Conservation (phyloP, 73 alveolate genomes). For the Paramecium sexaurelia region DNA sequence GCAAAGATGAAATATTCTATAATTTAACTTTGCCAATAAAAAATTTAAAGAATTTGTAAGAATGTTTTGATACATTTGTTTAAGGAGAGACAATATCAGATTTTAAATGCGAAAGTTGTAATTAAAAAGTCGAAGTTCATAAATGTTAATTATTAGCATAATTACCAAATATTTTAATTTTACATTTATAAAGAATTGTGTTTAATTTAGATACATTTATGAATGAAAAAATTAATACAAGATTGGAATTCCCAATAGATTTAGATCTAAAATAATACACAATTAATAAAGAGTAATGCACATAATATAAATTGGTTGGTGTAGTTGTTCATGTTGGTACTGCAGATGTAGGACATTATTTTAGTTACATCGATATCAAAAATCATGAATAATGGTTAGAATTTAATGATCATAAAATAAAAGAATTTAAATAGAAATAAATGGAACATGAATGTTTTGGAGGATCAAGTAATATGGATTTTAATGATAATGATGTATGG, state of each 20-base stretch:
- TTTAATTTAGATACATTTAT: conserved; percentile 94
- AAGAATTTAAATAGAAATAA: conserved; percentile 68
- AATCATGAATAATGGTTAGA: conserved; percentile 80
- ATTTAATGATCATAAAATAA: conserved; percentile 88
- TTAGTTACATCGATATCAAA: conserved; percentile 53
- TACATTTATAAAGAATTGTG: conserved; percentile 93
- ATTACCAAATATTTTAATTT: conserved; percentile 94
- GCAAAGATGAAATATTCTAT: conserved; percentile 88
- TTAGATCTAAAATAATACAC: conserved; percentile 85
- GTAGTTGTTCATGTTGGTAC: conserved; percentile 96
- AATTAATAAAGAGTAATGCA: conserved; percentile 56
- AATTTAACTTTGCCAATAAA: conserved; percentile 91
- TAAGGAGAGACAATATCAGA: conserved; percentile 92
- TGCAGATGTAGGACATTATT: conserved; percentile 97
- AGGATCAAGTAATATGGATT: conserved; percentile 77
- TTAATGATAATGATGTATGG: conserved; percentile 67
- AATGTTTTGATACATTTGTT: conserved; percentile 86
- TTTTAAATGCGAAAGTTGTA: conserved; percentile 93
- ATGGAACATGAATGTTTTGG: conserved; percentile 89
- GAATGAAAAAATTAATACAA: conserved; percentile 93
- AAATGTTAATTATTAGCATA: conserved; percentile 86
- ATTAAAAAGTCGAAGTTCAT: conserved; percentile 89
- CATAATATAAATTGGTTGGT: conserved; percentile 88
- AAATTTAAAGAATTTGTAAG: conserved; percentile 86
- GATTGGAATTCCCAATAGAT: conserved; percentile 95